Evolutionary conservation across 345 rosid genomes (phyloP), one percentile per base, ranked within the genome.

Genomic region (Eutrema yunnanense): DNA sequence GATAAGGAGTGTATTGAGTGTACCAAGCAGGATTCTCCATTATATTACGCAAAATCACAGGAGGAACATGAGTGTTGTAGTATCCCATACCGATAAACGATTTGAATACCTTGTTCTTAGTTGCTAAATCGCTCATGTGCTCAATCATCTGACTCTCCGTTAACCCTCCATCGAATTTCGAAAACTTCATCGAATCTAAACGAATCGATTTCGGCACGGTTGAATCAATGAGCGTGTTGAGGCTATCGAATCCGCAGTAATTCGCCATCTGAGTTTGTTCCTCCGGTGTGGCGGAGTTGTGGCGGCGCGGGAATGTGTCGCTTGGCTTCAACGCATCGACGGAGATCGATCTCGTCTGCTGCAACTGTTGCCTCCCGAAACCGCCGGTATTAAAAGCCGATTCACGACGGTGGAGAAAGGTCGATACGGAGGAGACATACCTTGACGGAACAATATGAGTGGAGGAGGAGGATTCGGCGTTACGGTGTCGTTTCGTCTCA

Each of bases 21-120:
- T 92, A 92, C 98, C 98, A 92, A 73, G 86, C 98, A 2, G 96
- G 95, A 85, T 90, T 92, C 87, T 92, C 96, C 94, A 87, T 86
- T 14, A 90, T 86, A 60, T 92, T 92, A 81, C 95, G 87, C 82
- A 92, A 78, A 73, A 92, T 92, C 68, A 92, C 96, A 6, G 96
- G 87, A 2, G 98, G 96, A 12, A 86, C 90, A 74, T 78, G 68
- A 64, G 96, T 92, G 67, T 84, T 87, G 63, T 92, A 86, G 71
- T 92, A 92, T 14, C 96, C 98, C 98, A 92, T 90, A 64, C 98
- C 96, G 5, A 88, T 92, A 68, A 67, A 90, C 2, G 96, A 88
- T 84, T 90, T 92, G 27, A 82, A 83, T 37, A 88, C 81, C 86
- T 80, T 90, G 49, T 90, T 92, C 71, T 78, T 90, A 5, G 91